Percentiles rank a stretch among this genome's conserved stretches.
phyloP scores from a whole-genome alignment of 805 yeast species.

The Yarrowia yakushimensis region DNA sequence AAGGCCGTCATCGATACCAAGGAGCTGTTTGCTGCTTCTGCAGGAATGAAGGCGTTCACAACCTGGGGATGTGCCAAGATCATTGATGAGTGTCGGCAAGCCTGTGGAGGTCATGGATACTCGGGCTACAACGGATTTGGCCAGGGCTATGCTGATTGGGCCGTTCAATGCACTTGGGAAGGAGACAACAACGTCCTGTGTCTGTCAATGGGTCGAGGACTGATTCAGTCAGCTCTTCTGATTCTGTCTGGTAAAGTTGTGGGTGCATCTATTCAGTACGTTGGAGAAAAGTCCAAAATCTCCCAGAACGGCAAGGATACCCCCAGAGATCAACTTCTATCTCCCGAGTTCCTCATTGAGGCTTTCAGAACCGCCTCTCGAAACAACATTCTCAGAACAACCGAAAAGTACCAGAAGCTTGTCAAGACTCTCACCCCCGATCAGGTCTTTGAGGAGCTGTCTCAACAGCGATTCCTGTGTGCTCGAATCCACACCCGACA shows the following conservation, averaged over 20 bases:
- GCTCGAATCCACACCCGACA: constrained; percentile 42
- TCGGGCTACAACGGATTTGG: constrained; percentile 88
- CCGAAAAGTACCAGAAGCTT: constrained; percentile 34
- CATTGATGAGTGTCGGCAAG: constrained; percentile 85
- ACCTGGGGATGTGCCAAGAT: constrained; percentile 81
- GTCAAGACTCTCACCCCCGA: constrained; percentile 32
- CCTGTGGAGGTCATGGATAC: constrained; percentile 96
- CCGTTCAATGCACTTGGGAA: constrained; percentile 98
- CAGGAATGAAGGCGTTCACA: constrained; percentile 79
- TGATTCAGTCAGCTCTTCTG: constrained; percentile 49
- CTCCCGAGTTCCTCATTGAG: constrained; percentile 33
- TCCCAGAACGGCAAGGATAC: constrained; percentile 28
- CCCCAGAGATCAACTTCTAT: constrained; percentile 28
- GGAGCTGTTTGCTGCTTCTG: constrained; percentile 76
- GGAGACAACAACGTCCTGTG: constrained; percentile 89
- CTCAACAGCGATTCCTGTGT: constrained; percentile 42
- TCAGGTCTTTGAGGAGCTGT: constrained; percentile 41
- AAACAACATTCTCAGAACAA: constrained; percentile 38
- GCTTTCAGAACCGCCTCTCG: constrained; percentile 41
- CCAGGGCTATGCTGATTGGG: constrained; percentile 85
- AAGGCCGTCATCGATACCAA: constrained; percentile 58
- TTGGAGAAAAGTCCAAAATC: constrained; percentile 28
- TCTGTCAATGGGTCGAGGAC: constrained; percentile 77
- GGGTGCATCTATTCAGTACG: constrained; percentile 47
- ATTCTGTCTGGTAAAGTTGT: constrained; percentile 45